Conservation (phyloP, 805 yeast species). For the Komagataella mondaviorum region DNA sequence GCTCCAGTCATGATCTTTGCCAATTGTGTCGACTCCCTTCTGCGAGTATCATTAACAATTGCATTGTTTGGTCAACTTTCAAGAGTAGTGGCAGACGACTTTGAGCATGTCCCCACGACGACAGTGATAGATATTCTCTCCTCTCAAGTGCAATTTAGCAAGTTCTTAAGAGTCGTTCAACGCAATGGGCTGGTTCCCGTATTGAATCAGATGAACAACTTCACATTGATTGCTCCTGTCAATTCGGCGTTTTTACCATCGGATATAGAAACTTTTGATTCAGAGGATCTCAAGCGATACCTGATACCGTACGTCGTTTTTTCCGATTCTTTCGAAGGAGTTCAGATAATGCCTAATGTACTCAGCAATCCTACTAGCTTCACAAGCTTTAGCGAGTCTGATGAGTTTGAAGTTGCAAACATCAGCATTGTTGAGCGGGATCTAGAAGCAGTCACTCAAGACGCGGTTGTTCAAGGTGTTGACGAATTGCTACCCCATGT, state of each 20-base stretch:
- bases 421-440: conserved; percentile 44
- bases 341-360: background rate
- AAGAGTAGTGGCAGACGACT: background rate
- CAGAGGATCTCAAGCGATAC: conserved; percentile 15
- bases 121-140: conserved; percentile 62
- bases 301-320: conserved; percentile 13
- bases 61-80: background rate
- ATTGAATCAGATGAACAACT: conserved; percentile 43
- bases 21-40: background rate
- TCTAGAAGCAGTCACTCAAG: conserved; percentile 43
- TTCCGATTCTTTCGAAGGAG: background rate
- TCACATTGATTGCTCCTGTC: conserved; percentile 70
- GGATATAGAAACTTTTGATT: background rate
- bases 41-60: background rate
- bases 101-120: conserved; percentile 9
- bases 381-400: background rate
- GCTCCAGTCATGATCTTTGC: background rate
- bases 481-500: conserved; percentile 28
- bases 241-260: conserved; percentile 49
- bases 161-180: conserved; percentile 49
- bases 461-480: conserved; percentile 56
- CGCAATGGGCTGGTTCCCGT: conserved; percentile 46
- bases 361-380: background rate
- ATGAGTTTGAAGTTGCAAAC: conserved; percentile 8
- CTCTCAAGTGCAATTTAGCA: conserved; percentile 51